Percentiles rank a stretch among this genome's conserved stretches.
phyloP scores from a whole-genome alignment of 805 yeast genomes.

The Lipomyces yamanashiensis region DNA sequence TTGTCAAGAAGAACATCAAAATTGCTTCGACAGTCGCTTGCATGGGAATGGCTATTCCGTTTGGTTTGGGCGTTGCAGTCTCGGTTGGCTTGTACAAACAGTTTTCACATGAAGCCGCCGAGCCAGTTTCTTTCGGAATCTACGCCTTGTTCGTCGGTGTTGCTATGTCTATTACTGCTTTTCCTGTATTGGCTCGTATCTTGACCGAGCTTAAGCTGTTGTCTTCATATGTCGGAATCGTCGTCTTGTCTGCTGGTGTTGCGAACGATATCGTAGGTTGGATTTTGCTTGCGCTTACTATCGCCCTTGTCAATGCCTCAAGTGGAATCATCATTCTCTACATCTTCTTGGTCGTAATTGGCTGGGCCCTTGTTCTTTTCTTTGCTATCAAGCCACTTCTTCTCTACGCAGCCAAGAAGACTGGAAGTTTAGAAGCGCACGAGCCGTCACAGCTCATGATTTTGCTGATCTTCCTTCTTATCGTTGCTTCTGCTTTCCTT shows the following conservation, averaged over 20 bases:
- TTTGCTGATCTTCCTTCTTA: conserved; percentile 61
- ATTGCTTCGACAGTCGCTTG: conserved; percentile 73
- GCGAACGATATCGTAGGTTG: conserved; percentile 80
- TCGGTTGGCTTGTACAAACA: conserved; percentile 67
- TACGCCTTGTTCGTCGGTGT: conserved; percentile 82
- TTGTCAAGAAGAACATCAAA: conserved; percentile 61
- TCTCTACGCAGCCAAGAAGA: conserved; percentile 51
- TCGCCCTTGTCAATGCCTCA: conserved; percentile 75
- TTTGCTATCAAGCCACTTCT: conserved; percentile 61
- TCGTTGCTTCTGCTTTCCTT: conserved; percentile 71
- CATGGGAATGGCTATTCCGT: conserved; percentile 75
- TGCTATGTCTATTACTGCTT: conserved; percentile 83
- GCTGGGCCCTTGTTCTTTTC: conserved; percentile 67
- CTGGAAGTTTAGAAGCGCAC: conserved; percentile 58
- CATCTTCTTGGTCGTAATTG: conserved; percentile 62
- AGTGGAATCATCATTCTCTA: conserved; percentile 71
- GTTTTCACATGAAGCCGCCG: conserved; percentile 42
- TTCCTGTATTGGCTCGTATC: conserved; percentile 82
- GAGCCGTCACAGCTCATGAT: conserved; percentile 65
- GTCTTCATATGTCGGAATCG: conserved; percentile 50
- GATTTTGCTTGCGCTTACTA: conserved; percentile 75
- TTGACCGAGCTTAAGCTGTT: conserved; percentile 72
- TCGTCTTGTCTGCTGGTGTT: conserved; percentile 82
- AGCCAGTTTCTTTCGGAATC: conserved; percentile 64
- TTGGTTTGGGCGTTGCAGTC: conserved; percentile 76